These are phyloP conservation scores for Vitis riparia DNA, from an alignment of 164 flowering plant species.

Conservation along the genomic window DNA sequence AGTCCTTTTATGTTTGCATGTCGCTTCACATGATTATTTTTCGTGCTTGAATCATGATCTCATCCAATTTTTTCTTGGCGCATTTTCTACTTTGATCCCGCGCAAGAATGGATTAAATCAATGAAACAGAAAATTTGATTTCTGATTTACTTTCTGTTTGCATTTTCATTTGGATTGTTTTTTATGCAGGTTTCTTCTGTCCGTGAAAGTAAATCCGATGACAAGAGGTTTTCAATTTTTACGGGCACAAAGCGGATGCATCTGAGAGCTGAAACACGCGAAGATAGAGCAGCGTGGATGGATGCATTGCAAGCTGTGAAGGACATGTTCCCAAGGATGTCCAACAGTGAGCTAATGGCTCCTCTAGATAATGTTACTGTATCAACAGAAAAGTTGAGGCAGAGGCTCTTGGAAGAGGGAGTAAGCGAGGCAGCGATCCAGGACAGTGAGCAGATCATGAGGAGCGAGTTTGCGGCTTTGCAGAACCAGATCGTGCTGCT, in stretches of 20 bases:
- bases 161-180: neutral
- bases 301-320: slow-evolving; percentile 91
- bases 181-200: slow-evolving; percentile 38
- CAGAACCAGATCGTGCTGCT: slow-evolving; percentile 69
- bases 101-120: no score
- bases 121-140: neutral
- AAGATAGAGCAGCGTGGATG: slow-evolving; percentile 79
- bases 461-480: slow-evolving; percentile 42
- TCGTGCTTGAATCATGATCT: neutral
- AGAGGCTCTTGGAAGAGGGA: slow-evolving; percentile 74
- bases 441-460: slow-evolving; percentile 57
- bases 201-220: slow-evolving; percentile 64
- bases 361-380: slow-evolving; percentile 44
- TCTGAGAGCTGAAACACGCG: slow-evolving; percentile 78
- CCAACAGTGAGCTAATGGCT: slow-evolving; percentile 85
- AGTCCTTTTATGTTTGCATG: no score
- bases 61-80: neutral
- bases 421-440: slow-evolving; percentile 68
- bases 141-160: neutral
- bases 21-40: neutral
- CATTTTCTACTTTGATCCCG: no score
- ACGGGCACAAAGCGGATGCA: slow-evolving; percentile 88
- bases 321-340: slow-evolving; percentile 90
- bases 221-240: slow-evolving; percentile 57
- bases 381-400: slow-evolving; percentile 82